Conservation (phyloP, 2,329 filamentous ascomycete species). For the Leptographium procerum region DNA sequence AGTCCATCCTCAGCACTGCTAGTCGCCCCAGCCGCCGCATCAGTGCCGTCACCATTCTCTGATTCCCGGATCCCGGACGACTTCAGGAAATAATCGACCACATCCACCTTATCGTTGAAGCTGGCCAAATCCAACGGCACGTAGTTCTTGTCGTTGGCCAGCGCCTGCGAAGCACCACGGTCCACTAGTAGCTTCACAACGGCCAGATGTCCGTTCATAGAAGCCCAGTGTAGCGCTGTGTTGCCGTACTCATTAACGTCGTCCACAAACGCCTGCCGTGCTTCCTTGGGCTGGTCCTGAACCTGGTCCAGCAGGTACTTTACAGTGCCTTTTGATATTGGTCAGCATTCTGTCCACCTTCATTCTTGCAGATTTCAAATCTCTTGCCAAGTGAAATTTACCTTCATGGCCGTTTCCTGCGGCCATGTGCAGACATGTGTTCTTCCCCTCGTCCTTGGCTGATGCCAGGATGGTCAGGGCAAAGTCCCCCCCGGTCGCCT, state of each 20-base stretch:
- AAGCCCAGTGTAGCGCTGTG: conserved; percentile 88
- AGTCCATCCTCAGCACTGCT: background rate
- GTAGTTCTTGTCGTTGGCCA: conserved; percentile 76
- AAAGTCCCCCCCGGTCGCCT: conserved; percentile 42
- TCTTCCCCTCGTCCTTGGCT: conserved; percentile 63
- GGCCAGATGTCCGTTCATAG: conserved; percentile 74
- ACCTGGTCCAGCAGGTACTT: conserved; percentile 32
- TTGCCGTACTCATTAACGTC: conserved; percentile 72
- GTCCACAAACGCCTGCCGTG: conserved; percentile 48
- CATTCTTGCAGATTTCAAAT: background rate
- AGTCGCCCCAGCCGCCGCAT: background rate
- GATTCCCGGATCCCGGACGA: conserved; percentile 28
- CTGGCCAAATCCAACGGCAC: conserved; percentile 66
- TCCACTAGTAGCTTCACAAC: conserved; percentile 68
- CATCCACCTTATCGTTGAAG: conserved; percentile 54
- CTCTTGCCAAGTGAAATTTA: conserved; percentile 27
- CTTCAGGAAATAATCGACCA: conserved; percentile 50
- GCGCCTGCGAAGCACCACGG: conserved; percentile 62
- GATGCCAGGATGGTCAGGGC: conserved; percentile 53
- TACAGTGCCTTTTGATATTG: conserved; percentile 29
- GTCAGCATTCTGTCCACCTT: too few relatives aligned
- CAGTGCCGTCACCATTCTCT: conserved; percentile 21
- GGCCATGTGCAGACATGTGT: conserved; percentile 83
- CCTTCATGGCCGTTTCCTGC: conserved; percentile 79
- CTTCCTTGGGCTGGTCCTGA: conserved; percentile 23